Percentiles rank a stretch among this genome's conserved stretches.
These are phyloP conservation scores for Leccinum fallax DNA, from an alignment of 1,284 basidiomycete species.

Conservation along the genomic window DNA sequence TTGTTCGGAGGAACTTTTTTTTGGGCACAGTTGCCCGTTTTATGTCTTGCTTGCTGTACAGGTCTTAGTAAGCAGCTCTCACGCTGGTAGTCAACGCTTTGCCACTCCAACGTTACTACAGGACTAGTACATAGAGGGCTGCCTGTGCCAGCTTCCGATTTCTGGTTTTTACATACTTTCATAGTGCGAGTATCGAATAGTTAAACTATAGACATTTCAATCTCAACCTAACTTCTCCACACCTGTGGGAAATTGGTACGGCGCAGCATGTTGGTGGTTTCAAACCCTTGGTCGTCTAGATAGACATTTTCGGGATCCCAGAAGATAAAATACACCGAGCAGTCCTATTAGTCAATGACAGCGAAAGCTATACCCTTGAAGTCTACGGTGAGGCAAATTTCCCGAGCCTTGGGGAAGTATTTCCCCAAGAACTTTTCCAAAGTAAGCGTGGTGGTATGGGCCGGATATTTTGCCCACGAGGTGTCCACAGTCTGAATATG, in stretches of 20 bases:
- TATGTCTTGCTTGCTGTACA: conserved; percentile 8
- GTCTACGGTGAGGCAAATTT: background rate
- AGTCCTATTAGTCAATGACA: background rate
- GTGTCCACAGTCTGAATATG: background rate
- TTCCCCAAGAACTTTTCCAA: background rate
- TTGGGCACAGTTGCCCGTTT: too few relatives aligned
- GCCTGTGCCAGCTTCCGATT: background rate
- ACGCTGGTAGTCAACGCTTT: conserved; percentile 5
- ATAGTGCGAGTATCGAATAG: too few relatives aligned
- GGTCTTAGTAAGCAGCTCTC: conserved; percentile 30
- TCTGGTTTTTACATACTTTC: background rate
- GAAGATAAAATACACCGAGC: background rate
- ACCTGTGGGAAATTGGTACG: too few relatives aligned
- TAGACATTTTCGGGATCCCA: background rate
- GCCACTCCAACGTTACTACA: too few relatives aligned
- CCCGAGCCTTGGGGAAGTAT: background rate
- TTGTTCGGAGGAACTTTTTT: conserved; percentile 48
- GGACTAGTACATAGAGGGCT: too few relatives aligned
- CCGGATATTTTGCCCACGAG: conserved; percentile 3
- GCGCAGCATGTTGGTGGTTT: too few relatives aligned
- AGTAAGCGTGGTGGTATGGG: background rate
- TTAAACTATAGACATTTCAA: too few relatives aligned
- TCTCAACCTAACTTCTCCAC: too few relatives aligned
- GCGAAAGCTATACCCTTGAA: background rate
- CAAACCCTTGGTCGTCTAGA: background rate